Evolutionary conservation across 2,329 filamentous ascomycete species (phyloP).

Genomic region (Xylariaceae sp.): DNA sequence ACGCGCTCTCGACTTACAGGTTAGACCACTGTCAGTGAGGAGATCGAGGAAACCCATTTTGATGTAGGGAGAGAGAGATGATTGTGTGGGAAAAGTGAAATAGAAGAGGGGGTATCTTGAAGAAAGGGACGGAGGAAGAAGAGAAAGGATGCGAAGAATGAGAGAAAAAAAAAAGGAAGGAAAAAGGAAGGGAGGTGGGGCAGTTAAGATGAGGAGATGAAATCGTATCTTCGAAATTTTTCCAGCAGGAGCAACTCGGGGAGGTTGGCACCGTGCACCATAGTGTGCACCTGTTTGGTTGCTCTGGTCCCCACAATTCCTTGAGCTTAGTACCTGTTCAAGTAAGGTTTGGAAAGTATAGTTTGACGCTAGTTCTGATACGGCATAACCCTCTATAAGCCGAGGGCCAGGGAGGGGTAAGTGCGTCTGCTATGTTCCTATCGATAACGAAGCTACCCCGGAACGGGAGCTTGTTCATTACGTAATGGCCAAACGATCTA

Average conservation of each 20-base stretch:
- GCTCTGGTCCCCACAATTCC: neutral
- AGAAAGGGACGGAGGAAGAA: slow-evolving; percentile 21
- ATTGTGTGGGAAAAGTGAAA: slow-evolving; percentile 15
- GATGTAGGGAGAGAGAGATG: slow-evolving; percentile 19
- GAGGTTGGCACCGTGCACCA: slow-evolving; percentile 5
- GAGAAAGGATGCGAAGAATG: slow-evolving; percentile 25
- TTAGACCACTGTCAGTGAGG: slow-evolving; percentile 49
- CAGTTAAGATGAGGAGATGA: slow-evolving; percentile 22
- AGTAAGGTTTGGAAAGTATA: neutral
- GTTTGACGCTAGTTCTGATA: neutral
- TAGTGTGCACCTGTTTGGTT: neutral
- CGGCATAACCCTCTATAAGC: neutral
- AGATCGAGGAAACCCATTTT: slow-evolving; percentile 59
- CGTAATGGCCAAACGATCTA: neutral
- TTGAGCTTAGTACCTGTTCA: neutral
- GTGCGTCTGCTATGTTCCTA: slow-evolving; percentile 7
- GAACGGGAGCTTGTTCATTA: neutral
- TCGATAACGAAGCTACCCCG: slow-evolving; percentile 17
- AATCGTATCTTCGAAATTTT: slow-evolving; percentile 26
- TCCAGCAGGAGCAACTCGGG: slow-evolving; percentile 1
- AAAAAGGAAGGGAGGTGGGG: slow-evolving; percentile 29
- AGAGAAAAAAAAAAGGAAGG: slow-evolving; percentile 17
- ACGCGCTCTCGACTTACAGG: slow-evolving; percentile 37
- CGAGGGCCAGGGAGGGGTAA: neutral
- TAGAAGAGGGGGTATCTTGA: slow-evolving; percentile 28